A percentile compares a stretch with the other conserved stretches of the same genome.
These are phyloP conservation scores for Xerocomellus dryophilus DNA, from an alignment of 768 basidiomycete genomes.

Conservation along the genomic window DNA sequence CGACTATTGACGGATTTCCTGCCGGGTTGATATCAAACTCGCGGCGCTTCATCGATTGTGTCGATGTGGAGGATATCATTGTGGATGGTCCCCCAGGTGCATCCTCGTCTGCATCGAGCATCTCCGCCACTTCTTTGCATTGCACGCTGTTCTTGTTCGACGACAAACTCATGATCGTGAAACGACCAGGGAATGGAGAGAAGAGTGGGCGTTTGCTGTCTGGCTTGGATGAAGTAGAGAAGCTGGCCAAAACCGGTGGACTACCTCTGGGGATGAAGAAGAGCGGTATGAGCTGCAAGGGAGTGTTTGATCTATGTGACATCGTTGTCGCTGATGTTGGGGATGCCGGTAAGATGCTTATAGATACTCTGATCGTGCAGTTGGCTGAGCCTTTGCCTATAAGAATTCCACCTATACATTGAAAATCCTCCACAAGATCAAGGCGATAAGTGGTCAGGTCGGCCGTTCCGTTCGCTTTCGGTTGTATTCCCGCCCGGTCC, in stretches of 20 bases:
- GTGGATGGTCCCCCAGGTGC: constrained; percentile 43
- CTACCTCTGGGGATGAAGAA: constrained; percentile 67
- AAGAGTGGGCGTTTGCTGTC: constrained; percentile 68
- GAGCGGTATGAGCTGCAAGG: constrained; percentile 80
- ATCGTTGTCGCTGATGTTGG: constrained; percentile 81
- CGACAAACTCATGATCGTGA: constrained; percentile 89
- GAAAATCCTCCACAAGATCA: constrained; percentile 81
- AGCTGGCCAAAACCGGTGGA: constrained; percentile 59
- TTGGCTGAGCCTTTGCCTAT: constrained; percentile 6
- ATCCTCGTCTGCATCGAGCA: constrained; percentile 43
- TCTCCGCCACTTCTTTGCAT: constrained; percentile 54
- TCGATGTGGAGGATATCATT: constrained; percentile 85
- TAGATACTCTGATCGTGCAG: not conserved
- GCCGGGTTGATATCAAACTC: constrained; percentile 86
- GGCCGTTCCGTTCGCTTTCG: constrained; percentile 76
- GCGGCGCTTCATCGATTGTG: constrained; percentile 83
- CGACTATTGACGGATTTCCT: constrained; percentile 89
- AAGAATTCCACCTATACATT: constrained; percentile 84
- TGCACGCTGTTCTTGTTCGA: constrained; percentile 93
- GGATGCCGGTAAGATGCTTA: constrained; percentile 62
- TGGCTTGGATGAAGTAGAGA: constrained; percentile 79
- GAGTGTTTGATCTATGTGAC: constrained; percentile 80
- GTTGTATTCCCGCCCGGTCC: constrained; percentile 75
- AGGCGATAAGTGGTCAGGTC: constrained; percentile 82
- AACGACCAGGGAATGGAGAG: constrained; percentile 75